Conservation (phyloP, 2,329 filamentous ascomycete genomes). For the Alternaria panax region DNA sequence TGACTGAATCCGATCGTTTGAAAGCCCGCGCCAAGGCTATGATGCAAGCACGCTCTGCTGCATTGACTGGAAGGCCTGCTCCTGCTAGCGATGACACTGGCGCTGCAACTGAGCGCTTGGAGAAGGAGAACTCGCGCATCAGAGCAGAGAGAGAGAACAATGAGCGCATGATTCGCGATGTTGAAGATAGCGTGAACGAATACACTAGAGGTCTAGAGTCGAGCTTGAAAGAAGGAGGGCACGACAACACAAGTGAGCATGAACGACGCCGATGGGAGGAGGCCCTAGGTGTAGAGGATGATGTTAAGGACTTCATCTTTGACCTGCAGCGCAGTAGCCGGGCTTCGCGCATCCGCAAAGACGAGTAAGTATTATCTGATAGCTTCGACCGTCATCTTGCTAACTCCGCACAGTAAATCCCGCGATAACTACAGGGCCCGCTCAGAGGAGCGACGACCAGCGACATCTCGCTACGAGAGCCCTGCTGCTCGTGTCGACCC, state of each 20-base stretch:
- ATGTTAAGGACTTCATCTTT: conserved; percentile 97
- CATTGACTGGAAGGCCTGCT: conserved; percentile 83
- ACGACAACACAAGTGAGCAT: conserved; percentile 81
- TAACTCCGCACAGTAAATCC: conserved; percentile 31
- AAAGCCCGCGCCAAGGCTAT: conserved; percentile 96
- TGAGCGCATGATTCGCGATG: conserved; percentile 94
- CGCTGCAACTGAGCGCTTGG: conserved; percentile 82
- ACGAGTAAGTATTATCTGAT: conserved; percentile 58
- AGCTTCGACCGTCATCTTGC: conserved; percentile 1
- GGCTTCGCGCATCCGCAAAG: conserved; percentile 71
- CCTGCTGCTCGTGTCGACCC: conserved; percentile 55
- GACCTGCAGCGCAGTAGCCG: conserved; percentile 89
- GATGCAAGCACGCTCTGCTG: conserved; percentile 97
- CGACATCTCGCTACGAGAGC: conserved; percentile 59
- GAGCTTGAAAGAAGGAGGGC: conserved; percentile 80
- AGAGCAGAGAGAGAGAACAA: conserved; percentile 90
- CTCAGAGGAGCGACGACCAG: conserved; percentile 43
- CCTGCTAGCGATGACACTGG: conserved; percentile 74
- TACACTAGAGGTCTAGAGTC: conserved; percentile 87
- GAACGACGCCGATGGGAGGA: conserved; percentile 96
- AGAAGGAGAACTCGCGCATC: conserved; percentile 84
- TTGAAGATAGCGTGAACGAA: conserved; percentile 93
- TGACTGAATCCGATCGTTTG: conserved; percentile 92
- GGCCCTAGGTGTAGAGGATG: conserved; percentile 92
- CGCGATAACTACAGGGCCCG: conserved; percentile 48